These are phyloP conservation scores for Nannizziopsis barbatae DNA, from an alignment of 2,329 filamentous ascomycete genomes.

Conservation along the genomic window DNA sequence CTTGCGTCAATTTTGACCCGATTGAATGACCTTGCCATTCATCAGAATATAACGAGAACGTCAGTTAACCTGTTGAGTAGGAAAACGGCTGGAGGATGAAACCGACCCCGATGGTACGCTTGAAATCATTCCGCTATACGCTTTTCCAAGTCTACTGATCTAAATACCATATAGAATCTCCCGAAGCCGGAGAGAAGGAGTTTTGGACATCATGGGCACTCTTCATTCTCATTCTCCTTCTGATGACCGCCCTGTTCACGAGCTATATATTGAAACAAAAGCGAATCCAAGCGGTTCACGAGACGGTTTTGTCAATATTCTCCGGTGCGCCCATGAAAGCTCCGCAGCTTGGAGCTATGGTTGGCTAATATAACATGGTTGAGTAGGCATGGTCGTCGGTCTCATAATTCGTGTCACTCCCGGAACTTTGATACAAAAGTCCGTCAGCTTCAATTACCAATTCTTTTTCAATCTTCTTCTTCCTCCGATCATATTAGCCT, in stretches of 20 bases:
- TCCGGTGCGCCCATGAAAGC: constrained; percentile 48
- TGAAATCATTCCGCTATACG: background rate
- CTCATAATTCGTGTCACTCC: constrained; percentile 73
- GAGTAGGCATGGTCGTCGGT: constrained; percentile 85
- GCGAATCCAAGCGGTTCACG: constrained; percentile 94
- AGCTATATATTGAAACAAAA: constrained; percentile 95
- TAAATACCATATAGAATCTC: constrained; percentile 40
- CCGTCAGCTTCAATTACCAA: constrained; percentile 95
- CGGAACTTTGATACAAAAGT: constrained; percentile 71
- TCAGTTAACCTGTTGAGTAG: constrained; percentile 4
- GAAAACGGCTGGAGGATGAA: constrained; percentile 16
- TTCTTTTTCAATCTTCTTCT: constrained; percentile 99
- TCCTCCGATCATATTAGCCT: constrained; percentile 95
- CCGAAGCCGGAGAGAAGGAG: constrained; percentile 82
- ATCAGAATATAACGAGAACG: background rate
- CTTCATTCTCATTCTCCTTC: constrained; percentile 88
- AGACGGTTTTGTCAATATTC: constrained; percentile 97
- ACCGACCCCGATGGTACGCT: constrained; percentile 16
- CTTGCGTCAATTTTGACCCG: background rate
- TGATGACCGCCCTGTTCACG: constrained; percentile 89
- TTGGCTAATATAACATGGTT: background rate
- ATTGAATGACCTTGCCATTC: background rate
- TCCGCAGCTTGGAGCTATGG: background rate
- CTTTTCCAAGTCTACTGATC: background rate
- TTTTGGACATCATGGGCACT: constrained; percentile 93